These are phyloP conservation scores for Mycena albidolilacea DNA, from an alignment of 768 basidiomycete genomes.

Conservation along the genomic window DNA sequence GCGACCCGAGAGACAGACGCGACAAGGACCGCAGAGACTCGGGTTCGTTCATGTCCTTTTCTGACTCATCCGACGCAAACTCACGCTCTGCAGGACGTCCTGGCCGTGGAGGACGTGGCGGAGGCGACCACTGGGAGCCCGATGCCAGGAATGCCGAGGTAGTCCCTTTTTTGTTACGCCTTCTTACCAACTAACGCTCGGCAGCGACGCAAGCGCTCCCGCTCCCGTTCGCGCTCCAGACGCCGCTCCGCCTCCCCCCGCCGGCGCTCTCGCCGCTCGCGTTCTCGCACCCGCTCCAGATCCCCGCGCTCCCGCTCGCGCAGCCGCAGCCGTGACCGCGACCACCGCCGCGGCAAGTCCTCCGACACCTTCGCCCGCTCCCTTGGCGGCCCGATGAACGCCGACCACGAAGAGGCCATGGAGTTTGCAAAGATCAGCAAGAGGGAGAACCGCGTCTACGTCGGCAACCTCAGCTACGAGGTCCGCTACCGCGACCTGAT, in stretches of 20 bases:
- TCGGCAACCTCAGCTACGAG: slow-evolving; percentile 98
- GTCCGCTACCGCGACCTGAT: slow-evolving; percentile 99
- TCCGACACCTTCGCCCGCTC: slow-evolving; percentile 82
- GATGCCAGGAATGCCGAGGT: slow-evolving; percentile 84
- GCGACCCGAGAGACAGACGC: slow-evolving; percentile 62
- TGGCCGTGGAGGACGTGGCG: slow-evolving; percentile 62
- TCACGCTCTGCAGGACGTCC: slow-evolving; percentile 45
- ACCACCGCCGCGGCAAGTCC: slow-evolving; percentile 70
- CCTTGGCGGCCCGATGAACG: slow-evolving; percentile 91
- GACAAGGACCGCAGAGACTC: slow-evolving; percentile 71
- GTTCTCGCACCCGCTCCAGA: slow-evolving; percentile 65
- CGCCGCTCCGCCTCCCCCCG: slow-evolving; percentile 45
- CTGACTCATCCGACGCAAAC: background rate
- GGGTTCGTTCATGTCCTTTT: slow-evolving; percentile 50
- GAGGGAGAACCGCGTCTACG: slow-evolving; percentile 98
- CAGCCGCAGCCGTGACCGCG: slow-evolving; percentile 64
- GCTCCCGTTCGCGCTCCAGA: slow-evolving; percentile 60
- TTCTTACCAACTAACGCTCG: slow-evolving; percentile 30
- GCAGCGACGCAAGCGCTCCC: slow-evolving; percentile 79
- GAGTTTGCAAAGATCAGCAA: slow-evolving; percentile 97
- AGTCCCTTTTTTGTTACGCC: slow-evolving; percentile 45
- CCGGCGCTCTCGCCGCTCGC: slow-evolving; percentile 76
- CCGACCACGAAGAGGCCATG: slow-evolving; percentile 92
- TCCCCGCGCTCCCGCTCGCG: slow-evolving; percentile 77
- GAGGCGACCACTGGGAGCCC: slow-evolving; percentile 89